Percentiles rank a stretch among this genome's conserved stretches.
phyloP scores from a whole-genome alignment of 345 rosid species.

The Acer negundo region DNA sequence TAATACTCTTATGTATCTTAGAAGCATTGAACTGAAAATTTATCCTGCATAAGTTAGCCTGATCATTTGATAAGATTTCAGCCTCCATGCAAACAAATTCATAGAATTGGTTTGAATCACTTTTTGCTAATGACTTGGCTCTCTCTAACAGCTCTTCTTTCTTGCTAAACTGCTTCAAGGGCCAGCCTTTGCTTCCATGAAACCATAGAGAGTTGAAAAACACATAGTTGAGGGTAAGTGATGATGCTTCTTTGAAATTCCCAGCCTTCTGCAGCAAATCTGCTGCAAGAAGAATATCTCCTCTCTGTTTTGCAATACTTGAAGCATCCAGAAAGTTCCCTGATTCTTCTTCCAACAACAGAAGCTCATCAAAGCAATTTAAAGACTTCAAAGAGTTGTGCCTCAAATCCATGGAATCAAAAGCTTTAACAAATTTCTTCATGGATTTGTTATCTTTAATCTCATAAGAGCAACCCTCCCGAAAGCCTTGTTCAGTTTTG shows the following conservation, averaged over 20 bases:
- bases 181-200: conserved; percentile 44
- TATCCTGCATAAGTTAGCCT: conserved; percentile 25
- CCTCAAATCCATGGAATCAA: conserved; percentile 22
- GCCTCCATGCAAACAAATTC: conserved; percentile 31
- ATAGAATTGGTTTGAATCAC: conserved; percentile 22
- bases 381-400: conserved; percentile 30
- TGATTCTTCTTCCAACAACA: conserved; percentile 31
- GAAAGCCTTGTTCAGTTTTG: conserved; percentile 33
- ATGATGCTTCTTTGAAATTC: conserved; percentile 30
- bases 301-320: conserved; percentile 36
- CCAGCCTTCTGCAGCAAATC: conserved; percentile 37
- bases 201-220: conserved; percentile 44
- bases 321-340: conserved; percentile 40
- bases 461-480: conserved; percentile 31
- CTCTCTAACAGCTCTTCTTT: conserved; percentile 34
- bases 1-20: conserved; percentile 19
- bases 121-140: conserved; percentile 37
- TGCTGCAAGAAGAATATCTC: conserved; percentile 36
- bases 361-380: conserved; percentile 39
- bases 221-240: conserved; percentile 35
- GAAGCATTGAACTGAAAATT: conserved; percentile 32
- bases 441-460: conserved; percentile 26
- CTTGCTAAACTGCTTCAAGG: conserved; percentile 32
- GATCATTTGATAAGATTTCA: conserved; percentile 23
- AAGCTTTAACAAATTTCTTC: conserved; percentile 35